Conservation (phyloP, 306 rosid species). For the Malus fusca region DNA sequence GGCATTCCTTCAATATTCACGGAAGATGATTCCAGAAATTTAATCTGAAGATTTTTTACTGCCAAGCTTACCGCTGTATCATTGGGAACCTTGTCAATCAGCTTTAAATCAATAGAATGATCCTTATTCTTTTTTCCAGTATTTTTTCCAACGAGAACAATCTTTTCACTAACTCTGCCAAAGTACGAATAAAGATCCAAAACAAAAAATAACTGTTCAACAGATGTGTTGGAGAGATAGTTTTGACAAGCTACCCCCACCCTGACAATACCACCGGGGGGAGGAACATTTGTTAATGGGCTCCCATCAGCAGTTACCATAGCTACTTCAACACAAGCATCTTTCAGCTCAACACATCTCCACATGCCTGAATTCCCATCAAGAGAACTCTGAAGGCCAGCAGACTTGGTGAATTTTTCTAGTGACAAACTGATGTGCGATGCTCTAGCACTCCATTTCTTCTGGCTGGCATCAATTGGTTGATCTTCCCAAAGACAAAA, state of each 20-base stretch:
- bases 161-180: constrained; percentile 73
- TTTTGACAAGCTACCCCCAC: constrained; percentile 79
- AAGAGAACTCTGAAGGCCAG: constrained; percentile 42
- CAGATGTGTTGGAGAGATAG: constrained; percentile 74
- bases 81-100: constrained; percentile 83
- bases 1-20: constrained; percentile 61
- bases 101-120: constrained; percentile 38
- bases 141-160: constrained; percentile 53
- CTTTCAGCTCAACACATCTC: constrained; percentile 88
- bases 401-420: constrained; percentile 41
- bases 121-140: constrained; percentile 34
- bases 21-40: constrained; percentile 79
- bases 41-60: constrained; percentile 64
- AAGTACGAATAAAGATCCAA: constrained; percentile 82
- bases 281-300: constrained; percentile 68
- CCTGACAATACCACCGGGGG: constrained; percentile 90
- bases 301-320: constrained; percentile 94
- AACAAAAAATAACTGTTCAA: constrained; percentile 81
- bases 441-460: constrained; percentile 72
- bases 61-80: constrained; percentile 77
- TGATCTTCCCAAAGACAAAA: constrained; percentile 89
- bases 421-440: constrained; percentile 69
- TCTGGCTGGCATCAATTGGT: constrained; percentile 81
- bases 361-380: constrained; percentile 52
- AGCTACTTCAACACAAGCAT: constrained; percentile 73